phyloP scores from a whole-genome alignment of 2,329 filamentous ascomycete species.

The Nemania bipapillata region DNA sequence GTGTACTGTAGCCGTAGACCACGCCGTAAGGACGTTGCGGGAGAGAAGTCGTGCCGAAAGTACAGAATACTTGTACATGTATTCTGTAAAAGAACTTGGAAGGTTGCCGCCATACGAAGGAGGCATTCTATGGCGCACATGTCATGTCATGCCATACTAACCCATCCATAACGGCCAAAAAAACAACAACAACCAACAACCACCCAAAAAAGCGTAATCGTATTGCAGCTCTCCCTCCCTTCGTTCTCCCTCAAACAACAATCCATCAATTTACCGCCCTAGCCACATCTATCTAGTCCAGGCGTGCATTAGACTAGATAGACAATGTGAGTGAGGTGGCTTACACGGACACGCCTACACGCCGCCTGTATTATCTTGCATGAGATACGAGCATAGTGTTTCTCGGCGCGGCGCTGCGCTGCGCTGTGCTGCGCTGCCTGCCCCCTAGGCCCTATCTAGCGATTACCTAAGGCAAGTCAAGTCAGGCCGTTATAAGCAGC shows the following conservation, averaged over 20 bases:
- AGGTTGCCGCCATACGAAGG: constrained; percentile 23
- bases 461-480: constrained; percentile 20
- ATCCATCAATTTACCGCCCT: no score
- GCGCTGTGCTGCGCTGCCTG: background rate
- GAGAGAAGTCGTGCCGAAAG: no score
- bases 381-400: background rate
- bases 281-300: background rate
- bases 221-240: constrained; percentile 5
- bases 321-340: background rate
- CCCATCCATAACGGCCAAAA: constrained; percentile 5
- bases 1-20: background rate
- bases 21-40: constrained; percentile 13
- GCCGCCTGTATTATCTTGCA: constrained; percentile 3
- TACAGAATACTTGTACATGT: no score
- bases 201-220: constrained; percentile 11
- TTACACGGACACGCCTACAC: constrained; percentile 10
- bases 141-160: constrained; percentile 22
- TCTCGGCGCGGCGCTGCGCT: no score
- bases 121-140: constrained; percentile 14
- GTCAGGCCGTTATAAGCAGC: background rate
- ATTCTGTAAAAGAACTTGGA: background rate
- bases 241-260: background rate
- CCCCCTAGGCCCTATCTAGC: background rate
- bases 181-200: no score
- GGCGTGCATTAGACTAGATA: background rate